Percentiles rank a stretch among this genome's conserved stretches.
These are phyloP conservation scores for Oxytropis ochrocephala DNA, from an alignment of 306 rosid genomes.

Conservation along the genomic window DNA sequence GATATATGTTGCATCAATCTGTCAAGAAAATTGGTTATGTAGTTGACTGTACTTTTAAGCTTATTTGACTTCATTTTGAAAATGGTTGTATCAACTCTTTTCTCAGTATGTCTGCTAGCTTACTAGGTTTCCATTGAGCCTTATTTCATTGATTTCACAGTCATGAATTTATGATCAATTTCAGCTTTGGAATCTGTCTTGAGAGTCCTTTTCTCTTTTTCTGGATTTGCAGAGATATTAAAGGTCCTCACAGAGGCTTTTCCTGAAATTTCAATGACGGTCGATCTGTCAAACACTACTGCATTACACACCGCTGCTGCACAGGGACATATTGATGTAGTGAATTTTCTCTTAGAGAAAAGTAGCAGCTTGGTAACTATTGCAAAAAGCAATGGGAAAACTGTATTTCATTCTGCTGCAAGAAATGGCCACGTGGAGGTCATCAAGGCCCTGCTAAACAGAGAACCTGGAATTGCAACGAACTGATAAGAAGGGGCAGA, in stretches of 20 bases:
- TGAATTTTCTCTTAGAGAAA: conserved; percentile 48
- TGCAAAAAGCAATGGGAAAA: conserved; percentile 70
- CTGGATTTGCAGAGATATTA: conserved; percentile 47
- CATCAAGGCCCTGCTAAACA: conserved; percentile 47
- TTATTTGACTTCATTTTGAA: conserved; percentile 7
- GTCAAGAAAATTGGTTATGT: background rate
- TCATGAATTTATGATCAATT: background rate
- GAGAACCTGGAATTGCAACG: conserved; percentile 48
- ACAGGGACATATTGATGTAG: conserved; percentile 61
- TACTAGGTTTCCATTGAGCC: background rate
- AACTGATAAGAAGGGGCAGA: conserved; percentile 72
- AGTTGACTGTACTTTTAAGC: background rate
- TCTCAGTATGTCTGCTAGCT: background rate
- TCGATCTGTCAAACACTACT: conserved; percentile 67
- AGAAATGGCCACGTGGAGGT: conserved; percentile 62
- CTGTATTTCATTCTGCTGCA: conserved; percentile 75
- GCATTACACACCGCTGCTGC: conserved; percentile 77
- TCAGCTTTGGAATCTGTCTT: conserved; percentile 1
- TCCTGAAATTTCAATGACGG: conserved; percentile 69
- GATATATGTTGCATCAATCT: background rate
- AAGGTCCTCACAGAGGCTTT: conserved; percentile 57
- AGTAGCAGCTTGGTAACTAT: conserved; percentile 40
- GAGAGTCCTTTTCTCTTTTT: conserved; percentile 14
- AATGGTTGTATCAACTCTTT: conserved; percentile 1
- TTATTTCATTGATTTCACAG: background rate